phyloP scores from a whole-genome alignment of 2,329 filamentous ascomycete genomes.

The Zymoseptoria passerinii region DNA sequence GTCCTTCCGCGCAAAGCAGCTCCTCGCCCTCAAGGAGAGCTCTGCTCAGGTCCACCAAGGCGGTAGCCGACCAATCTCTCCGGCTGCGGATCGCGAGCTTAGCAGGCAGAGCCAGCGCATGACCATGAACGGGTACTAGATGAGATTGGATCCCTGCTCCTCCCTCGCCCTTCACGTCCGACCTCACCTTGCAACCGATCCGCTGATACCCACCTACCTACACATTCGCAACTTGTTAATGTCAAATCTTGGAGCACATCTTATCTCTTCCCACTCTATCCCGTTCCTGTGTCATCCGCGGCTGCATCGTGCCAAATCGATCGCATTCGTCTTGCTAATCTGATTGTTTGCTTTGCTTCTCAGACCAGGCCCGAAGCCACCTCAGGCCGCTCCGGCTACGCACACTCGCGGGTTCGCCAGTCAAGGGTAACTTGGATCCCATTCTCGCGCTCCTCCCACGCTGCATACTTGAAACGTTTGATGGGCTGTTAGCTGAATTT shows the following conservation, averaged over 20 bases:
- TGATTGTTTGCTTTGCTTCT: not conserved
- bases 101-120: conserved; percentile 95
- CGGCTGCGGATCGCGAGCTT: conserved; percentile 85
- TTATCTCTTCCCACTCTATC: conserved; percentile 2
- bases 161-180: conserved; percentile 12
- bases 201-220: conserved; percentile 5
- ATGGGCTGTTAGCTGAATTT: not conserved
- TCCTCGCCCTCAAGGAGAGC: conserved; percentile 96
- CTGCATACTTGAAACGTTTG: not conserved
- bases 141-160: conserved; percentile 11
- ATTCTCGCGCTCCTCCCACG: not conserved
- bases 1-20: conserved; percentile 96
- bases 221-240: not conserved
- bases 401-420: conserved; percentile 10
- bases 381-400: not conserved
- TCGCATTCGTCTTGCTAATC: conserved; percentile 2
- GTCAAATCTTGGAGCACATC: not conserved
- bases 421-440: conserved; percentile 2
- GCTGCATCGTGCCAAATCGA: not conserved
- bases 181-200: conserved; percentile 13
- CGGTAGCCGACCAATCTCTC: conserved; percentile 73
- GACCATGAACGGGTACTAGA: conserved; percentile 98
- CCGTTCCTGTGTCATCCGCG: conserved; percentile 10
- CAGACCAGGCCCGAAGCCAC: not conserved
- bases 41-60: conserved; percentile 74